Conservation (phyloP, 2,329 filamentous ascomycete species). For the Sclerotinia subarctica region DNA sequence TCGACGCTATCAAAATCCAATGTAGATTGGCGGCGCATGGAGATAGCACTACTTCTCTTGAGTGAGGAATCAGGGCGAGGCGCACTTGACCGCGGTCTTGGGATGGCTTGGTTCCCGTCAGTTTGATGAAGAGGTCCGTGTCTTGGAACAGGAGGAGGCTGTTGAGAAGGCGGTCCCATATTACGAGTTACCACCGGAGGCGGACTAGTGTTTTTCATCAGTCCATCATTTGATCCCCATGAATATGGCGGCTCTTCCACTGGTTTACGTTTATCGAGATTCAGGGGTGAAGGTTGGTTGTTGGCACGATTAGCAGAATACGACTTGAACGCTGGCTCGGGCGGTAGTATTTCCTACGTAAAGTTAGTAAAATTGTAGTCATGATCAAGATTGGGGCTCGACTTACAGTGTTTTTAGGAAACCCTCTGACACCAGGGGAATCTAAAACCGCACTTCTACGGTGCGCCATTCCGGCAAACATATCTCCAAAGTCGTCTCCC, state of each 20-base stretch:
- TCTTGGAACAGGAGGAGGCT: constrained; percentile 17
- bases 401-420: constrained; percentile 35
- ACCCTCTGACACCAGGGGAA: constrained; percentile 28
- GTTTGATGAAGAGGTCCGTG: constrained; percentile 17
- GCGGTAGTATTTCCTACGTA: constrained; percentile 28
- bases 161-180: constrained; percentile 23
- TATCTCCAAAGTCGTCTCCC: constrained; percentile 39
- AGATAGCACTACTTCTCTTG: constrained; percentile 36
- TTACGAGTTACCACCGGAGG: constrained; percentile 29
- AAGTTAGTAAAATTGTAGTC: constrained; percentile 20
- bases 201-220: constrained; percentile 34
- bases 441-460: constrained; percentile 35
- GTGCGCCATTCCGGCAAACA: constrained; percentile 38
- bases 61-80: constrained; percentile 25
- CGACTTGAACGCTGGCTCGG: constrained; percentile 28
- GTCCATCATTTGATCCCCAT: constrained; percentile 36
- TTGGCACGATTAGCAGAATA: constrained; percentile 27
- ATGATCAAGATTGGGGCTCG: not conserved
- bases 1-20: constrained; percentile 34
- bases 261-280: constrained; percentile 33
- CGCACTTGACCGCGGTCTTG: constrained; percentile 17
- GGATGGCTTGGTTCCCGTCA: constrained; percentile 17
- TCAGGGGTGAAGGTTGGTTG: constrained; percentile 34
- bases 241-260: constrained; percentile 36
- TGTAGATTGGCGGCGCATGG: constrained; percentile 33